Evolutionary conservation across 768 basidiomycete species (phyloP).

Genomic region (Crucibulum laeve): DNA sequence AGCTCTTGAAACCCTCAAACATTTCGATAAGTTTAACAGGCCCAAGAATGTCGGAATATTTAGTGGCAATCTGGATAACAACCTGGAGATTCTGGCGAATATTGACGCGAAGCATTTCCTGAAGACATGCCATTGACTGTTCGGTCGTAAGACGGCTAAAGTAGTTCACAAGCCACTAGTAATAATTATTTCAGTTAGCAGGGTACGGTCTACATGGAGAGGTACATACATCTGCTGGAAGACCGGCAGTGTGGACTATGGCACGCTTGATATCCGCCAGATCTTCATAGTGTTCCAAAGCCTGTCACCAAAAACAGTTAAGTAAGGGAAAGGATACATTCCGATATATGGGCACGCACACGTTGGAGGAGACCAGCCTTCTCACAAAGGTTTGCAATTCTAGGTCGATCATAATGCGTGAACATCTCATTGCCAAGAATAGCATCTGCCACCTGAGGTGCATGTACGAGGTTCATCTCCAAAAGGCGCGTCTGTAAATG

Average conservation of each 20-base stretch:
- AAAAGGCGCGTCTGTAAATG: conserved; percentile 93
- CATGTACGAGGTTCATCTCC: conserved; percentile 97
- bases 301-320: conserved; percentile 44
- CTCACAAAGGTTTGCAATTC: conserved; percentile 97
- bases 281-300: conserved; percentile 97
- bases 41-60: conserved; percentile 97
- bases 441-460: conserved; percentile 98
- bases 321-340: not conserved
- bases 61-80: conserved; percentile 96
- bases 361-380: conserved; percentile 95
- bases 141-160: conserved; percentile 97
- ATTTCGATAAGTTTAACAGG: conserved; percentile 97
- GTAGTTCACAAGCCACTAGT: conserved; percentile 92
- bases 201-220: not conserved
- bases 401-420: conserved; percentile 90
- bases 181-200: conserved; percentile 3
- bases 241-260: conserved; percentile 84
- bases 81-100: conserved; percentile 97
- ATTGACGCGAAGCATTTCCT: conserved; percentile 96
- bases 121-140: conserved; percentile 92
- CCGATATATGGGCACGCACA: conserved; percentile 37
- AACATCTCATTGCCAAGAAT: conserved; percentile 99
- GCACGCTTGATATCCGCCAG: conserved; percentile 98
- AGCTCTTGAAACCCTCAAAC: conserved; percentile 97
- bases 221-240: conserved; percentile 72